These are phyloP conservation scores for Flagelloscypha sp. DNA, from an alignment of 768 basidiomycete genomes.

Conservation along the genomic window DNA sequence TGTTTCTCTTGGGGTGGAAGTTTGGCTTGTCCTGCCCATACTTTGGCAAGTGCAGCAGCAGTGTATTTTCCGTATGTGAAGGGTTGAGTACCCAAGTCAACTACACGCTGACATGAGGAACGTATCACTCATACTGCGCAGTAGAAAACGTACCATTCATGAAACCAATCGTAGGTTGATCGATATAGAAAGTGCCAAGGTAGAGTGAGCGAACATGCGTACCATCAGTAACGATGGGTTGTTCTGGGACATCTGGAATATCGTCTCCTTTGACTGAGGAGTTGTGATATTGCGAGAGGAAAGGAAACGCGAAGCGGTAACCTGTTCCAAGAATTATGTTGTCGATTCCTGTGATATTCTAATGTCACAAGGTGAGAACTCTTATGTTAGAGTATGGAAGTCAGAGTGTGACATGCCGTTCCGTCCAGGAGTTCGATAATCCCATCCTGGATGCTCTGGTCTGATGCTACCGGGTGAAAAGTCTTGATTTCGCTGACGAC, in stretches of 20 bases:
- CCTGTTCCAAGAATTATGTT: slow-evolving; percentile 32
- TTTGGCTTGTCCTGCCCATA: slow-evolving; percentile 28
- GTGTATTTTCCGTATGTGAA: slow-evolving; percentile 30
- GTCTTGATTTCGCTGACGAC: slow-evolving; percentile 31
- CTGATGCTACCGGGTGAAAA: slow-evolving; percentile 24
- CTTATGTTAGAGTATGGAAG: not conserved
- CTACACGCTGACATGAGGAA: slow-evolving; percentile 11
- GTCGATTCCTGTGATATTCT: slow-evolving; percentile 27
- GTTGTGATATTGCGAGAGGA: slow-evolving; percentile 33
- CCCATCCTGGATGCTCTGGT: slow-evolving; percentile 14
- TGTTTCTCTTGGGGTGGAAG: slow-evolving; percentile 23
- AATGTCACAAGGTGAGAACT: not conserved
- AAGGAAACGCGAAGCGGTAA: slow-evolving; percentile 37
- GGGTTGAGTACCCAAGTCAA: slow-evolving; percentile 31
- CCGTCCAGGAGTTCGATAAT: slow-evolving; percentile 30
- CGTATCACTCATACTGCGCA: not conserved
- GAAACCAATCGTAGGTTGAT: slow-evolving; percentile 36
- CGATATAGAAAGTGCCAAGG: slow-evolving; percentile 34
- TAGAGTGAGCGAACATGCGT: slow-evolving; percentile 31
- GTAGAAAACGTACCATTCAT: slow-evolving; percentile 26
- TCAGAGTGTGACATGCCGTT: slow-evolving; percentile 15
- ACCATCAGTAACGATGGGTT: slow-evolving; percentile 33
- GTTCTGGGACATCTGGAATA: slow-evolving; percentile 11
- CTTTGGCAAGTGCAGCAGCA: slow-evolving; percentile 27
- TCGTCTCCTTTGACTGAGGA: slow-evolving; percentile 9